Percentiles rank a stretch among this genome's conserved stretches.
phyloP scores from a whole-genome alignment of 352 stramenopile species.

The Globisporangium middletonii region DNA sequence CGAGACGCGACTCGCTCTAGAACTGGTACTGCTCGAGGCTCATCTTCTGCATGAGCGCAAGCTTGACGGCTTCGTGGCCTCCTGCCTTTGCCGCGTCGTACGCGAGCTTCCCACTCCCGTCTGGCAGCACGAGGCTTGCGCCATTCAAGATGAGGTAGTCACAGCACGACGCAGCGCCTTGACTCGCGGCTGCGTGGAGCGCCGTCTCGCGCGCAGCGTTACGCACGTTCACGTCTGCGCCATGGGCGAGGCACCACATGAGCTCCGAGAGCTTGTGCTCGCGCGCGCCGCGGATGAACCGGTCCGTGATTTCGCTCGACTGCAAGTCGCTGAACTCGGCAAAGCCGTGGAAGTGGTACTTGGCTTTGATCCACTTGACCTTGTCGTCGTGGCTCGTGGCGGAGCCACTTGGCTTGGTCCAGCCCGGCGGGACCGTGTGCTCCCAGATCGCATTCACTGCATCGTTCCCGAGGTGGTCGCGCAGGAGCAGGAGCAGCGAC shows the following conservation, averaged over 20 bases:
- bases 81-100: slow-evolving; percentile 54
- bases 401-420: slow-evolving; percentile 36
- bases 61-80: slow-evolving; percentile 59
- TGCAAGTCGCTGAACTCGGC: slow-evolving; percentile 25
- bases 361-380: slow-evolving; percentile 77
- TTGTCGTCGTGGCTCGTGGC: slow-evolving; percentile 63
- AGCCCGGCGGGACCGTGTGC: slow-evolving; percentile 38
- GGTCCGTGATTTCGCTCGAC: slow-evolving; percentile 25
- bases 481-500: slow-evolving; percentile 52
- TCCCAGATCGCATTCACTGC: slow-evolving; percentile 71
- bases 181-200: slow-evolving; percentile 42
- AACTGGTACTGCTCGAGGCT: slow-evolving; percentile 58
- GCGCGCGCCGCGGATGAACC: slow-evolving; percentile 40
- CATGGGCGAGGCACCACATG: slow-evolving; percentile 78
- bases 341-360: slow-evolving; percentile 80
- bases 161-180: slow-evolving; percentile 38
- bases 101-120: slow-evolving; percentile 42
- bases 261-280: slow-evolving; percentile 41
- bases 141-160: slow-evolving; percentile 82
- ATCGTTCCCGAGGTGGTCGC: slow-evolving; percentile 65
- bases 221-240: slow-evolving; percentile 66
- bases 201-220: slow-evolving; percentile 50
- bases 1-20: slow-evolving; percentile 10
- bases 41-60: slow-evolving; percentile 67
- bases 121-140: slow-evolving; percentile 46